phyloP scores from a whole-genome alignment of 495 filamentous ascomycete species.

The Tuber calosporum region DNA sequence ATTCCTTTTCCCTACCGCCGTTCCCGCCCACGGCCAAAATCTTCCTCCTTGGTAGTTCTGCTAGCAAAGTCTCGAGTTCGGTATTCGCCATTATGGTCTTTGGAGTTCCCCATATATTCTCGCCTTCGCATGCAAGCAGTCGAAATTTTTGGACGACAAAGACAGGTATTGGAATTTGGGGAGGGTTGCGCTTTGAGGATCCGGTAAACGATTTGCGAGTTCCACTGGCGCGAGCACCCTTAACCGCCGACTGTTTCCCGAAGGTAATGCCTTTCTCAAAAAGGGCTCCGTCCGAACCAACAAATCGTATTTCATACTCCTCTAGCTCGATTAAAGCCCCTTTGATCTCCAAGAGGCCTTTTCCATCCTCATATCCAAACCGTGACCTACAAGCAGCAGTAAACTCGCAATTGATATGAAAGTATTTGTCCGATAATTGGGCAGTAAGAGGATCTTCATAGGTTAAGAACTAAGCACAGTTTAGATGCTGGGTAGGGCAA shows the following conservation, averaged over 20 bases:
- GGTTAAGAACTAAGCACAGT: constrained; percentile 21
- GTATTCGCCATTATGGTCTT: neutral
- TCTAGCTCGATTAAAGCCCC: constrained; percentile 18
- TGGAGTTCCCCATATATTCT: neutral
- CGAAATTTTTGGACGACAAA: neutral
- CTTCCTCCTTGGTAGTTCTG: neutral
- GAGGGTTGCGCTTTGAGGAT: neutral
- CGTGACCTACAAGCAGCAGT: constrained; percentile 8
- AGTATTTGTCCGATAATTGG: constrained; percentile 26
- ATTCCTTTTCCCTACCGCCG: neutral
- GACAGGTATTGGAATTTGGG: neutral
- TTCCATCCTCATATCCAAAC: constrained; percentile 12
- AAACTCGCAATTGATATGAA: constrained; percentile 29
- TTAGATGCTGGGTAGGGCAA: neutral
- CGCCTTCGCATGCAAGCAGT: neutral
- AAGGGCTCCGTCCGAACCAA: constrained; percentile 24
- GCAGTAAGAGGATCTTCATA: constrained; percentile 25
- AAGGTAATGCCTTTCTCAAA: constrained; percentile 31
- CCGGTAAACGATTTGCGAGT: neutral
- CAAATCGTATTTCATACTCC: constrained; percentile 23
- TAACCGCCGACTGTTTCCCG: constrained; percentile 11
- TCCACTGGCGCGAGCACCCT: neutral
- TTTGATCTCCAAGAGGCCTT: constrained; percentile 10
- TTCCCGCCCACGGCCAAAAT: neutral
- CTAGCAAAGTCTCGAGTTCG: neutral